These are phyloP conservation scores for Dillenia suffruticosa DNA, from an alignment of 164 flowering plant genomes.

Conservation along the genomic window DNA sequence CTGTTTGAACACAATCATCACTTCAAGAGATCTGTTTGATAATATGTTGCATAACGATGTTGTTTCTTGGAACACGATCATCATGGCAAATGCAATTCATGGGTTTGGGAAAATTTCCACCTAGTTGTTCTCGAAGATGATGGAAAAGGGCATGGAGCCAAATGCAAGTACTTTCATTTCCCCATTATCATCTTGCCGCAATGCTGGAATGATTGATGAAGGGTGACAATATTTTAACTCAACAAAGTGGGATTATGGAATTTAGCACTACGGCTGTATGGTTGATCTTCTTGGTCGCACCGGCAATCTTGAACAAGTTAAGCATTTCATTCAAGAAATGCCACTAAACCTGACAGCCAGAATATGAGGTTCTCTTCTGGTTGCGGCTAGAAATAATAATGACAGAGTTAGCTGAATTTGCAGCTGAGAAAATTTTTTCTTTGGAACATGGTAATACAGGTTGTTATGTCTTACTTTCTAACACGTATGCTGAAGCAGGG, in stretches of 20 bases:
- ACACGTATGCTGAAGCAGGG: conserved; percentile 63
- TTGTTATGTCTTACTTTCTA: conserved; percentile 56
- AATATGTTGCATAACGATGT: conserved; percentile 37
- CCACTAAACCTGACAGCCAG: conserved; percentile 48
- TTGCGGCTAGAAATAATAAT: conserved; percentile 45
- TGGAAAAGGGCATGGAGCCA: conserved; percentile 32
- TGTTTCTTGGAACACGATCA: conserved; percentile 67
- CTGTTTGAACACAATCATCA: no score
- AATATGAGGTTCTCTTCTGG: conserved; percentile 71
- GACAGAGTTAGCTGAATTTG: conserved; percentile 50
- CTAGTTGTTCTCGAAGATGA: conserved; percentile 44
- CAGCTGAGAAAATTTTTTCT: conserved; percentile 35
- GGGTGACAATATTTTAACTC: conserved; percentile 52
- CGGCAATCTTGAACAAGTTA: conserved; percentile 39
- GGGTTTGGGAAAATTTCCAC: conserved; percentile 43
- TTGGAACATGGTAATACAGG: conserved; percentile 62
- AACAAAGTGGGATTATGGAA: conserved; percentile 43
- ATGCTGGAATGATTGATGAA: conserved; percentile 51
- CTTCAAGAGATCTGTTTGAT: conserved; percentile 42
- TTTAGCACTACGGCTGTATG: conserved; percentile 72
- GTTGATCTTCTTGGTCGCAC: conserved; percentile 64
- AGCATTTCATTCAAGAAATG: conserved; percentile 43
- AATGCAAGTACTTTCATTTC: conserved; percentile 66
- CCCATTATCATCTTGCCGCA: conserved; percentile 54
- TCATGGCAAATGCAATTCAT: conserved; percentile 69